Base-by-base conservation (phyloP, 768 basidiomycete genomes). In the Sporobolomyces pararoseus region DNA sequence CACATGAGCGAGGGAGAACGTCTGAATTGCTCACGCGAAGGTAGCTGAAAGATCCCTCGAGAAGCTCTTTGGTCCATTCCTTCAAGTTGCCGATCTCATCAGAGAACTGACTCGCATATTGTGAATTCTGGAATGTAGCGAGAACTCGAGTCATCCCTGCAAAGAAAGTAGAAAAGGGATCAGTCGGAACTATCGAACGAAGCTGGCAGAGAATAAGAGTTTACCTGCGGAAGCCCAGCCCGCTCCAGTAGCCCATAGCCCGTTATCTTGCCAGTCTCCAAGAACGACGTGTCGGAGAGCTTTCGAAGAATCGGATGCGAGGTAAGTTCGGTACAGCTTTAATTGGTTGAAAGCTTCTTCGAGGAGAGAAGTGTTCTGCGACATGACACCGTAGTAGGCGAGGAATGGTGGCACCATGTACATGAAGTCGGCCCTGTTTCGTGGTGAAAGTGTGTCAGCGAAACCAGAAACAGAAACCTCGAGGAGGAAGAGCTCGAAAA, bases 101-200 rank as follows among this genome's bases (percentile, higher is more conserved):
- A 2, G 49, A 35, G 55, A 70, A 68, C 7, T 23, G 34, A 14
- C 37, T 35, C 0, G 66, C 55, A 69, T 82, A 89, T 57, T 83
- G 79, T 0, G 89, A 89, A 37, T 84, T 80, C 72, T 84, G 81
- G 66, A 91, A 87, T 2, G 89, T 91, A 3, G 84, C 86, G 1
- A 89, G 81, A 4, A 93, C 91, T 9, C 91, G 86, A 14, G 90
- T 81, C 84, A 91, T 91, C 1, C 92, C 91, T 25, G 86, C 88
- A 16, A 27, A 17, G 14, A 35, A 21, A 53, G 19, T 39, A 39
- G 23, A 13, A 46, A 27, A 16, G 17, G 4, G 17, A 3, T 23
- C 42, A 39, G 50, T 29, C 7, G 19, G 27, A 63, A 39, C 7
- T 17, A 13, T 16, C 31, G 53, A 32, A 35, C 13, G 12, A 27